Base-by-base conservation (phyloP, 352 stramenopile species). In the Phytophthora pistaciae region DNA sequence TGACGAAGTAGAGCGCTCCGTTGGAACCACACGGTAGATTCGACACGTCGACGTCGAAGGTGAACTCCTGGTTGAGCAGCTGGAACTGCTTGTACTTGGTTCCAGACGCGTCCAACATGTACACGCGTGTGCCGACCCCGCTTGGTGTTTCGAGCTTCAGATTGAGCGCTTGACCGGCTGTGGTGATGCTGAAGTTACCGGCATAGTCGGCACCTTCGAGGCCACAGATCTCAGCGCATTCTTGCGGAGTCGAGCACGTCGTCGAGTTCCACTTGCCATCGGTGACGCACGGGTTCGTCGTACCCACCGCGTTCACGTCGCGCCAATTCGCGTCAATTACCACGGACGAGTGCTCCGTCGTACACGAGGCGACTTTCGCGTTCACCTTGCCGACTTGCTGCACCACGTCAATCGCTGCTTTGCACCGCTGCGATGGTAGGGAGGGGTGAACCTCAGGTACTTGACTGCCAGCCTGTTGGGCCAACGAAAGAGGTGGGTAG, bases 31-130 rank as follows among this genome's bases (percentile, higher is more conserved):
- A 89, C 2, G 75, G 73, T n/a, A 87, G 60, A 33, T 75, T 56
- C 29, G 74, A 85, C 18, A 81, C 75, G 59, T 89, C 81, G 7
- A 89, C 77, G 53, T 85, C 77, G 25, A 89, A 79, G 1, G 78
- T 64, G 60, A 87, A 85, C 72, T 89, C 81, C 52, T 85, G 66
- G 72, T 89, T 87, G 14, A 85, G 69, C 50, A 86, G 68, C 67
- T 83, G 68, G 64, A 77, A 88, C 38, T 77, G 64, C 57, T 83
- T 82, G 74, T 85, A 86, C 50, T 77, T 54, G 10, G 18, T 53
- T 2, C 46, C n/a, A 18, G 46, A 53, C 8, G 46, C 46, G 14
- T 53, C n/a, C 46, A 53, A 9, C 46, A 53, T 53, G 46, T 53
- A 53, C 46, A 53, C 46, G n/a, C 46, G 46, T 16, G 46, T 27